Evolutionary conservation across 1,139 yeast species (phyloP).

Genomic region (Kodamaea arcana): DNA sequence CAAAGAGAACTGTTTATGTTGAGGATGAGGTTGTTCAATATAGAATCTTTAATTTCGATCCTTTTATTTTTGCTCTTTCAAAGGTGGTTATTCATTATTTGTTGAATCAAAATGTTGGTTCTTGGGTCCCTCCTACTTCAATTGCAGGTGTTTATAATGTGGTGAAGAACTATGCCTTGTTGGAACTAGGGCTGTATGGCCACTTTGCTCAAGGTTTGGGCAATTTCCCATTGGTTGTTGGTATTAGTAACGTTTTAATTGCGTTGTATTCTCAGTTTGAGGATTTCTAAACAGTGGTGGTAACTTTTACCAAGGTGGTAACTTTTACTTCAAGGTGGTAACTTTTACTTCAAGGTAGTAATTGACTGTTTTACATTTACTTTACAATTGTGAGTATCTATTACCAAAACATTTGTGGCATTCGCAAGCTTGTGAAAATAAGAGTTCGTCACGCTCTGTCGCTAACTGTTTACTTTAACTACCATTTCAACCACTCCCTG

Average conservation of each 20-base stretch:
- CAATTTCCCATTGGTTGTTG: slow-evolving; percentile 45
- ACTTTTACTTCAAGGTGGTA: too few relatives aligned
- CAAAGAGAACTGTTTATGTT: slow-evolving; percentile 34
- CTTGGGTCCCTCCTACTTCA: slow-evolving; percentile 16
- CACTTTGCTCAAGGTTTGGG: slow-evolving; percentile 38
- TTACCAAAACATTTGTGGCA: slow-evolving; percentile 3
- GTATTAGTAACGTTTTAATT: slow-evolving; percentile 44
- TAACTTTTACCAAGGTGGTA: not conserved
- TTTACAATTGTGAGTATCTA: too few relatives aligned
- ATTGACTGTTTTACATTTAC: too few relatives aligned
- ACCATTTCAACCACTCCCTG: too few relatives aligned
- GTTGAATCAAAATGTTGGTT: slow-evolving; percentile 29
- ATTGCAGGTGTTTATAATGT: slow-evolving; percentile 36
- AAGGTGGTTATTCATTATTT: slow-evolving; percentile 47
- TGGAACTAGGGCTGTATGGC: slow-evolving; percentile 37
- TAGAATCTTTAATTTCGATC: slow-evolving; percentile 50
- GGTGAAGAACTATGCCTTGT: slow-evolving; percentile 30
- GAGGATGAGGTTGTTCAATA: slow-evolving; percentile 25
- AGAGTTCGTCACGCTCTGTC: too few relatives aligned
- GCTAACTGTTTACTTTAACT: too few relatives aligned
- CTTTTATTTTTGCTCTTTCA: slow-evolving; percentile 52
- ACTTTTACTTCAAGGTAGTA: too few relatives aligned
- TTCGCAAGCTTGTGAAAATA: too few relatives aligned
- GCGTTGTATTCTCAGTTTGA: slow-evolving; percentile 47
- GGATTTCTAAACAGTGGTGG: slow-evolving; percentile 16